Percentiles rank a stretch among this genome's conserved stretches.
Evolutionary conservation across 129 eudicot genomes (phyloP).

Genomic region (Flaveria bidentis): DNA sequence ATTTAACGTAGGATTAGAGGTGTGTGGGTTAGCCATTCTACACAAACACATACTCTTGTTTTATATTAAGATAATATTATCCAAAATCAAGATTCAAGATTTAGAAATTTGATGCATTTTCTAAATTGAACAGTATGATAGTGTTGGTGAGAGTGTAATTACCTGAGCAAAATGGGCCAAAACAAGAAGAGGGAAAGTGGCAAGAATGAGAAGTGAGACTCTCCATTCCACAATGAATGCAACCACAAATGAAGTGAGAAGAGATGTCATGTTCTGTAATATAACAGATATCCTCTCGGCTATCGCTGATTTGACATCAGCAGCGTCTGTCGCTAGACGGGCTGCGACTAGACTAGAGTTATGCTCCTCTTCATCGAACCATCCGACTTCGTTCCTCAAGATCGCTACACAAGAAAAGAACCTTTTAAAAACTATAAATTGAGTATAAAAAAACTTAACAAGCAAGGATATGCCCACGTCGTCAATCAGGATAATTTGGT

Average conservation of each 20-base stretch:
- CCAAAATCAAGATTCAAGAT: conserved; percentile 44
- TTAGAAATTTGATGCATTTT: conserved; percentile 7
- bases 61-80: conserved; percentile 9
- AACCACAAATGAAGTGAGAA: conserved; percentile 92
- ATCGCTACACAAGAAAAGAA: conserved; percentile 55
- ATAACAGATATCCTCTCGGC: conserved; percentile 97
- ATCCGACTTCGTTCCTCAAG: conserved; percentile 95
- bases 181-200: conserved; percentile 94
- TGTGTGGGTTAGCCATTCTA: too few relatives aligned
- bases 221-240: conserved; percentile 99
- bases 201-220: conserved; percentile 90
- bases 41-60: too few relatives aligned
- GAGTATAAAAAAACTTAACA: background rate
- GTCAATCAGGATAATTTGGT: background rate
- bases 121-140: too few relatives aligned
- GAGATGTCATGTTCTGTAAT: conserved; percentile 98
- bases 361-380: conserved; percentile 98
- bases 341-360: conserved; percentile 96
- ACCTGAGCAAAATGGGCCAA: conserved; percentile 99
- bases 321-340: conserved; percentile 91
- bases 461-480: background rate
- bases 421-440: background rate
- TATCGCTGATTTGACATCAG: conserved; percentile 94
- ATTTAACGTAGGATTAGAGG: too few relatives aligned
- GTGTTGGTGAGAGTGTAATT: background rate